Evolutionary conservation across 2,329 filamentous ascomycete genomes (phyloP).

Genomic region (Curvularia verruculosa): DNA sequence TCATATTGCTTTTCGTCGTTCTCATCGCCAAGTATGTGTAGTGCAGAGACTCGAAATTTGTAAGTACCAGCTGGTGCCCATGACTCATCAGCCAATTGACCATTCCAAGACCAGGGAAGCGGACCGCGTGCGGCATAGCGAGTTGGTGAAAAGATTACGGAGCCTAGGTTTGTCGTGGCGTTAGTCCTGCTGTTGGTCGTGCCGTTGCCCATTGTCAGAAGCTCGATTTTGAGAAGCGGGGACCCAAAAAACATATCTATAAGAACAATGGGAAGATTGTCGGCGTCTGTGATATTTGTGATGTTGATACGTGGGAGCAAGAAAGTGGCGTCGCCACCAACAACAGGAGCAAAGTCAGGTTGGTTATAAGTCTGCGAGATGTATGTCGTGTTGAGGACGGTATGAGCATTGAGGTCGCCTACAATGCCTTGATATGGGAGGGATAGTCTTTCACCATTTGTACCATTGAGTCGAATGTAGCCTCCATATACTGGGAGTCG

Average conservation of each 20-base stretch:
- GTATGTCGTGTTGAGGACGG: not conserved
- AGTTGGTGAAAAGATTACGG: not conserved
- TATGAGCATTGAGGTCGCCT: not conserved
- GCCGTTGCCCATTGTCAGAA: not conserved
- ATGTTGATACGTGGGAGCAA: not conserved
- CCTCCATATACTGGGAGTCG: slow-evolving; percentile 3
- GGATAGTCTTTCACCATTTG: not conserved
- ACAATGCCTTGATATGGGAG: not conserved
- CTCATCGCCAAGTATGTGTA: not conserved
- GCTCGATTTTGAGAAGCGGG: not conserved
- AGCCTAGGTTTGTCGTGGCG: no score
- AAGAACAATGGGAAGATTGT: not conserved
- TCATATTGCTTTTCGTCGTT: not conserved
- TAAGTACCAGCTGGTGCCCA: not conserved
- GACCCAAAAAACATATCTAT: not conserved
- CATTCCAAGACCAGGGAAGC: not conserved
- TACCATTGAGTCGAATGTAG: slow-evolving; percentile 3
- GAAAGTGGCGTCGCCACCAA: not conserved
- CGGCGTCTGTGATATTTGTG: not conserved
- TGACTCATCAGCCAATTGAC: not conserved
- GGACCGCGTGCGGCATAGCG: not conserved
- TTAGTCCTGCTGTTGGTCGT: not conserved
- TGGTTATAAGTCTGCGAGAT: not conserved
- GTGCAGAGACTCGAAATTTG: not conserved
- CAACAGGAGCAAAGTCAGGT: not conserved